Percentiles rank a stretch among this genome's conserved stretches.
Conservation (phyloP, 805 yeast genomes). For the Candida coleopterorum region DNA sequence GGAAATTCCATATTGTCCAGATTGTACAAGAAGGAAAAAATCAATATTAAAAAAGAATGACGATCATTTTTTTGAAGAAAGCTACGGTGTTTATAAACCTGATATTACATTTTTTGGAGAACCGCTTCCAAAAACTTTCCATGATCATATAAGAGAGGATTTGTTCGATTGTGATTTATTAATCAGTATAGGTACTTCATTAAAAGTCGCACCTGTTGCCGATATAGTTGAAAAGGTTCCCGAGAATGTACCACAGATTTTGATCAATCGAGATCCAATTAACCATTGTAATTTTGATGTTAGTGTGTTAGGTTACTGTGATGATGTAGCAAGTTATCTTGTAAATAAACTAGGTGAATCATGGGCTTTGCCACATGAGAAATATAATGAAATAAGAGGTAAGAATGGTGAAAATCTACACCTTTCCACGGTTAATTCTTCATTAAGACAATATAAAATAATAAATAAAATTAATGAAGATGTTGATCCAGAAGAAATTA, state of each 20-base stretch:
- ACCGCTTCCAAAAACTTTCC: slow-evolving; percentile 47
- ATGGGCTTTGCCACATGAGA: slow-evolving; percentile 32
- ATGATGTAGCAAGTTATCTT: slow-evolving; percentile 34
- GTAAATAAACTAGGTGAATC: slow-evolving; percentile 23
- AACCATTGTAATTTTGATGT: slow-evolving; percentile 34
- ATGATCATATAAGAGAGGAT: slow-evolving; percentile 42
- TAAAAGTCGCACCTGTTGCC: slow-evolving; percentile 57
- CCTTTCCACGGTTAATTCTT: slow-evolving; percentile 9
- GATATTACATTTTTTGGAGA: slow-evolving; percentile 85
- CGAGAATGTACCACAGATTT: slow-evolving; percentile 29
- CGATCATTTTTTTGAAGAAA: slow-evolving; percentile 19
- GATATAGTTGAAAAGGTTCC: slow-evolving; percentile 34
- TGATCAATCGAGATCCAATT: slow-evolving; percentile 37
- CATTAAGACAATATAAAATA: slow-evolving; percentile 7
- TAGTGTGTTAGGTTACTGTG: slow-evolving; percentile 36
- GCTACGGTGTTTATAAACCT: slow-evolving; percentile 66
- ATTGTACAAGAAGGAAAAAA: slow-evolving; percentile 20
- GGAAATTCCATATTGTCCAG: slow-evolving; percentile 52
- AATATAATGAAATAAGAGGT: slow-evolving; percentile 17
- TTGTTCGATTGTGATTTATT: slow-evolving; percentile 70
- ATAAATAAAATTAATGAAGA: slow-evolving; percentile 2
- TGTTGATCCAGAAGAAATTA: background rate
- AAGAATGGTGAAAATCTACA: slow-evolving; percentile 11
- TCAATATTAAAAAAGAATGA: slow-evolving; percentile 22
- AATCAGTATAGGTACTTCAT: slow-evolving; percentile 78